Evolutionary conservation across 805 yeast species (phyloP), one percentile per base, ranked within the genome.

Genomic region (Pichia ethanolica): DNA sequence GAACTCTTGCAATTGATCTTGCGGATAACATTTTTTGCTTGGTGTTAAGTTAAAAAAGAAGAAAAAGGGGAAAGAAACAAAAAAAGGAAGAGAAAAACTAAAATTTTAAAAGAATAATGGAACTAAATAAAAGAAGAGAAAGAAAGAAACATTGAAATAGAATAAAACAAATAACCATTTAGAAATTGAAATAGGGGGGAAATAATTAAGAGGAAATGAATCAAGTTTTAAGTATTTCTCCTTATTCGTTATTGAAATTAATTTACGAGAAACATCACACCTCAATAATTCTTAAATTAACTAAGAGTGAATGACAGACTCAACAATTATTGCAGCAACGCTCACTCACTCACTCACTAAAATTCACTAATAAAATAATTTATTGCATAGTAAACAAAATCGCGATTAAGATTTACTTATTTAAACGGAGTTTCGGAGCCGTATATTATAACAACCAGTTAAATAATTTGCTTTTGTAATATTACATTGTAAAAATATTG

Each of bases 21-120:
- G 61, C 62, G 51, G 67, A 59, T 53, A 64, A 60, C 68, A 64
- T 64, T 51, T 28, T 48, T 25, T 11, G 42, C 25, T 14, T 39
- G 11, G 14, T 39, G 33, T 30, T 33, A 38, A 44, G 33, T 25
- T 10, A 25, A 39, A 35, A 25, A 30, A 11, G n/a, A 30, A 30
- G 10, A 14, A 4, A 25, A 28, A 12, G 20, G 12, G 36, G 14
- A 40, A 30, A 28, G 11, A 41, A 42, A 7, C 8, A 26, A 36
- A 42, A 10, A 12, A 8, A 26, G 28, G 43, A 13, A 45, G 25
- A 26, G 11, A 30, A 38, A 38, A 20, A 20, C 3, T 20, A 20
- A 20, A 20, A 20, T 20, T 2, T 20, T 20, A 20, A 20, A 20
- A 20, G 20, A 20, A 20, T 20, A 20, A 20, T 20, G 20, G 20